Evolutionary conservation across 768 basidiomycete genomes (phyloP).

Genomic region (Amanita rimosa): DNA sequence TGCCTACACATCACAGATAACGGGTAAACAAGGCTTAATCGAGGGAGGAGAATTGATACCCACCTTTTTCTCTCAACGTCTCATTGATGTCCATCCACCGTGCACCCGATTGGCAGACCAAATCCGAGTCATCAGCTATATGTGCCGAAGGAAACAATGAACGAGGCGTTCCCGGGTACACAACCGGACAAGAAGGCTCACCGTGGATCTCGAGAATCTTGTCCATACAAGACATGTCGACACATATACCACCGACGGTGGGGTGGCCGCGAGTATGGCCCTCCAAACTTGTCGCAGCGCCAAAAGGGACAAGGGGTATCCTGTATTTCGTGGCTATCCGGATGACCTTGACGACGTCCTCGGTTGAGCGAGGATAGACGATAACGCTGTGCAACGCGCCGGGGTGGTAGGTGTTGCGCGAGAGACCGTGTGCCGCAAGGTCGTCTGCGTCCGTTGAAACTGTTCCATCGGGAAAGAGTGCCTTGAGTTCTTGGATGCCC

Average conservation of each 20-base stretch:
- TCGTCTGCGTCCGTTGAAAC: slow-evolving; percentile 44
- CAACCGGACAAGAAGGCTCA: slow-evolving; percentile 12
- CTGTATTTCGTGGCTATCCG: slow-evolving; percentile 61
- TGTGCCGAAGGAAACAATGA: not conserved
- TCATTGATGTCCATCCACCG: slow-evolving; percentile 68
- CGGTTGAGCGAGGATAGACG: slow-evolving; percentile 56
- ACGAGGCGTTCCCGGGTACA: too few species aligned
- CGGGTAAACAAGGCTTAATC: not conserved
- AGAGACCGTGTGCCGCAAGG: slow-evolving; percentile 43
- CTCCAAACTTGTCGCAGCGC: slow-evolving; percentile 76
- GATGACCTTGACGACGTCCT: slow-evolving; percentile 75
- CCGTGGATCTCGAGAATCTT: slow-evolving; percentile 66
- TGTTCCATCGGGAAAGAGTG: slow-evolving; percentile 22
- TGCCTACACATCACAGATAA: slow-evolving; percentile 25
- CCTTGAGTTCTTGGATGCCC: slow-evolving; percentile 40
- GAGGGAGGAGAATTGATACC: not conserved
- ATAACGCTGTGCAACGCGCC: slow-evolving; percentile 49
- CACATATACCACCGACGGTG: slow-evolving; percentile 54
- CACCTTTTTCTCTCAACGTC: slow-evolving; percentile 50
- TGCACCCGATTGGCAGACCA: slow-evolving; percentile 65
- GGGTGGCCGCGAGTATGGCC: slow-evolving; percentile 52
- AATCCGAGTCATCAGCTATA: slow-evolving; percentile 56
- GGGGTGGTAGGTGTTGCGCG: slow-evolving; percentile 37
- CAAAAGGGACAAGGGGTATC: slow-evolving; percentile 72
- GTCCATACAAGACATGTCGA: slow-evolving; percentile 76